Evolutionary conservation across 1,139 yeast genomes (phyloP).

Genomic region (Kodamaea sp.): DNA sequence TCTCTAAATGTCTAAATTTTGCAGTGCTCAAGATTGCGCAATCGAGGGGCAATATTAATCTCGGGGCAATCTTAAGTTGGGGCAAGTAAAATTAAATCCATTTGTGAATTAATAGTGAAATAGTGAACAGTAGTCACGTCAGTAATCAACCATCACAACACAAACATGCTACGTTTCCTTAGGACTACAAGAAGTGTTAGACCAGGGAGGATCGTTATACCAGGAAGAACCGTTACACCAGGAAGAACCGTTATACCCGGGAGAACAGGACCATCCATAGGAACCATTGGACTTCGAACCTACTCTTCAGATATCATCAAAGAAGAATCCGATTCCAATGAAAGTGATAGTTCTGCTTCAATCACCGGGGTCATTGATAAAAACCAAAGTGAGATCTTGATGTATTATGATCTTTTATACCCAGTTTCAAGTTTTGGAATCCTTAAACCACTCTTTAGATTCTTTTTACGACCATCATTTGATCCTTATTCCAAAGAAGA

Average conservation of each 20-base stretch:
- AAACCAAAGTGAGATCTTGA: slow-evolving; percentile 28
- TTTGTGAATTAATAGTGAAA: too few relatives aligned
- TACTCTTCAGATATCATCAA: slow-evolving; percentile 32
- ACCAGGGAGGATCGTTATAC: not conserved
- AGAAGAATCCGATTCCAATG: slow-evolving; percentile 30
- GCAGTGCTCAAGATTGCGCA: too few relatives aligned
- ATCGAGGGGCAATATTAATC: too few relatives aligned
- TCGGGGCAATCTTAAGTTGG: too few relatives aligned
- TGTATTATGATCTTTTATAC: slow-evolving; percentile 41
- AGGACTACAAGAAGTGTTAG: not conserved
- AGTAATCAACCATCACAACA: too few relatives aligned
- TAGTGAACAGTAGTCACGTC: too few relatives aligned
- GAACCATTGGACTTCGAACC: slow-evolving; percentile 10
- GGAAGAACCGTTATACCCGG: not conserved
- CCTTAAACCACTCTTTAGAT: slow-evolving; percentile 1
- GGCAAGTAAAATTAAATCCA: too few relatives aligned
- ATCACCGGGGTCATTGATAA: slow-evolving; percentile 46
- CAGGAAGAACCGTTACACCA: not conserved
- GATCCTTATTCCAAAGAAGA: slow-evolving; percentile 11
- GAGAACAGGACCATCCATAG: not conserved
- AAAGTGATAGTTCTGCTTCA: slow-evolving; percentile 33
- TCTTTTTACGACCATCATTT: too few relatives aligned
- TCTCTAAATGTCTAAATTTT: too few relatives aligned
- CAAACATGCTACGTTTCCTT: not conserved
- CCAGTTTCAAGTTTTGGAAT: slow-evolving; percentile 19